These are phyloP conservation scores for Rhododendron simsii DNA, from an alignment of 148 eudicot species.

Conservation along the genomic window DNA sequence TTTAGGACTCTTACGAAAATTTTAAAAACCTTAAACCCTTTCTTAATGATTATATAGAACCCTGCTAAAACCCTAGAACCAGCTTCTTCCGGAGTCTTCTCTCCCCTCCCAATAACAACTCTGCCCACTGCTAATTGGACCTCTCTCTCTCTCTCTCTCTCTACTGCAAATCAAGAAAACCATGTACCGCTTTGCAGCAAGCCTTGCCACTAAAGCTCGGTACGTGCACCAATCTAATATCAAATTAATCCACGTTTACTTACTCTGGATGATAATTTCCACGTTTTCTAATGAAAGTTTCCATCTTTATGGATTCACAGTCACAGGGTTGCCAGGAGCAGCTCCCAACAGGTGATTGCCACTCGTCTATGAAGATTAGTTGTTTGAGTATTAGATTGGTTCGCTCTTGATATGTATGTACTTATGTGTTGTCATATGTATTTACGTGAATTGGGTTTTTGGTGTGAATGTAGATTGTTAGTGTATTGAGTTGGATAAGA, in stretches of 20 bases:
- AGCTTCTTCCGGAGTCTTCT: constrained; percentile 50
- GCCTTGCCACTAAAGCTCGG: constrained; percentile 64
- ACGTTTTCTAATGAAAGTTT: neutral
- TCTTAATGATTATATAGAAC: neutral
- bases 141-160: neutral
- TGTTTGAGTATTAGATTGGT: neutral
- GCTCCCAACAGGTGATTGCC: constrained; percentile 35
- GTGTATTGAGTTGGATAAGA: neutral
- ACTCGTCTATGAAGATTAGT: neutral
- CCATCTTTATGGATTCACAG: constrained; percentile 12
- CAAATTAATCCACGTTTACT: neutral
- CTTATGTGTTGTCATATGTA: neutral
- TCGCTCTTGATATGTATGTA: neutral
- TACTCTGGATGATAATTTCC: neutral
- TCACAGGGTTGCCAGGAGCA: constrained; percentile 33
- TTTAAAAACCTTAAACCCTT: neutral
- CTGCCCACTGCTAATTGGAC: neutral
- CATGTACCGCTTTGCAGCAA: constrained; percentile 78
- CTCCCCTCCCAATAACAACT: neutral
- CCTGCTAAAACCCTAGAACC: constrained; percentile 39
- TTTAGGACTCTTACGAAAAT: neutral
- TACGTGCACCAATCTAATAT: neutral
- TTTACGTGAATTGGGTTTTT: neutral
- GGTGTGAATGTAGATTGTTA: constrained; percentile 21
- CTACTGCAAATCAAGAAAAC: neutral